Conservation (phyloP, 805 yeast genomes). For the Ogataea thermomethanolica region DNA sequence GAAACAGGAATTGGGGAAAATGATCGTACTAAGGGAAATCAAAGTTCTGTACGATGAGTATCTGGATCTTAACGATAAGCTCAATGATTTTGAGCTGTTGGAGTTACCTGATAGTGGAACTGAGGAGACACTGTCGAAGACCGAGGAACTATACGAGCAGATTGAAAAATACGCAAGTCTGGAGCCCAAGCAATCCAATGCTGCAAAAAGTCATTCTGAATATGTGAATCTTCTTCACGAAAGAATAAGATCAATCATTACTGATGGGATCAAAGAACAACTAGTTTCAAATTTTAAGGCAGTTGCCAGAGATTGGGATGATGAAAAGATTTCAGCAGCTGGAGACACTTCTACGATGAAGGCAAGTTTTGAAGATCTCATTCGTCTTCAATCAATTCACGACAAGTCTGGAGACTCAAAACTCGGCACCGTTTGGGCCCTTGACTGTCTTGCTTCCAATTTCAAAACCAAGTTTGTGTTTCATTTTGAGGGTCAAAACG, state of each 20-base stretch:
- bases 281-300: not conserved
- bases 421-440: constrained; percentile 43
- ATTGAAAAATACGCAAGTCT: constrained; percentile 30
- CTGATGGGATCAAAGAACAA: not conserved
- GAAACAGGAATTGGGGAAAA: constrained; percentile 14
- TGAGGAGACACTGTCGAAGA: constrained; percentile 1
- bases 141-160: constrained; percentile 1
- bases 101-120: constrained; percentile 4
- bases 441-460: constrained; percentile 44
- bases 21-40: constrained; percentile 8
- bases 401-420: not conserved
- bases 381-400: constrained; percentile 7
- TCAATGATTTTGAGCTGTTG: constrained; percentile 10
- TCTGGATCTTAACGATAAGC: constrained; percentile 5
- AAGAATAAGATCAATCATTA: not conserved
- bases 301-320: constrained; percentile 3
- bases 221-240: constrained; percentile 3
- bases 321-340: not conserved
- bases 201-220: constrained; percentile 1
- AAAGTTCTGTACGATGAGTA: constrained; percentile 9
- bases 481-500: constrained; percentile 55
- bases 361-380: constrained; percentile 4
- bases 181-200: not conserved
- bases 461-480: constrained; percentile 50
- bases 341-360: not conserved